These are phyloP conservation scores for Trichoderma guizhouense DNA, from an alignment of 2,329 filamentous ascomycete species.

Conservation along the genomic window DNA sequence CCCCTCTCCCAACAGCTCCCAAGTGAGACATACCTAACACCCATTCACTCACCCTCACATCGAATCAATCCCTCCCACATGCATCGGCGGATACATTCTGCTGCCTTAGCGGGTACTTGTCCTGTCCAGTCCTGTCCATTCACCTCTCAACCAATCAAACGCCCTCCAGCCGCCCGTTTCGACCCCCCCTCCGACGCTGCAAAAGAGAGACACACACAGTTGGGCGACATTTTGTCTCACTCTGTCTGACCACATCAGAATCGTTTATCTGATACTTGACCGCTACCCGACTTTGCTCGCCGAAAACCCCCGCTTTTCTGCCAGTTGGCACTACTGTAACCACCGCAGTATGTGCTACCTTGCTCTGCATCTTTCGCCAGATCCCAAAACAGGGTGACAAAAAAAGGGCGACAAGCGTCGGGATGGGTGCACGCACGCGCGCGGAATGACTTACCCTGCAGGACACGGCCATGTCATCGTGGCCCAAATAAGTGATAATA, in stretches of 20 bases:
- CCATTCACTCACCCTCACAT: background rate
- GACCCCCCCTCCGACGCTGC: background rate
- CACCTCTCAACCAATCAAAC: background rate
- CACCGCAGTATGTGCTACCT: background rate
- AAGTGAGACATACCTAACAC: background rate
- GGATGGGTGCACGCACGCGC: background rate
- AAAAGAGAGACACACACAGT: background rate
- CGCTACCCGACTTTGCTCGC: background rate
- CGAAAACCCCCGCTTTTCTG: slow-evolving; percentile 2
- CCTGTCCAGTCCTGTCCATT: background rate
- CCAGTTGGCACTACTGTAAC: slow-evolving; percentile 15
- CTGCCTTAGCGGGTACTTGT: background rate
- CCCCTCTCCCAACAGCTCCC: background rate
- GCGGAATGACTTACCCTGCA: background rate
- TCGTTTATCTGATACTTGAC: background rate
- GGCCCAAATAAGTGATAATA: background rate
- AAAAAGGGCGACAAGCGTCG: background rate
- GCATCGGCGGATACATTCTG: background rate
- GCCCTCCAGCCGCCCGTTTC: slow-evolving; percentile 1
- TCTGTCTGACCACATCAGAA: background rate
- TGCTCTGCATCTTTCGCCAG: background rate
- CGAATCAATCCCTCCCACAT: background rate
- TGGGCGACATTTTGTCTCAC: slow-evolving; percentile 5
- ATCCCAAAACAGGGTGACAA: background rate
- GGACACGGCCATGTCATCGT: background rate